Evolutionary conservation across 108 stramenopile species (phyloP), one percentile per base, ranked within the genome.

Genomic region (Cyclostephanos tholiformis): DNA sequence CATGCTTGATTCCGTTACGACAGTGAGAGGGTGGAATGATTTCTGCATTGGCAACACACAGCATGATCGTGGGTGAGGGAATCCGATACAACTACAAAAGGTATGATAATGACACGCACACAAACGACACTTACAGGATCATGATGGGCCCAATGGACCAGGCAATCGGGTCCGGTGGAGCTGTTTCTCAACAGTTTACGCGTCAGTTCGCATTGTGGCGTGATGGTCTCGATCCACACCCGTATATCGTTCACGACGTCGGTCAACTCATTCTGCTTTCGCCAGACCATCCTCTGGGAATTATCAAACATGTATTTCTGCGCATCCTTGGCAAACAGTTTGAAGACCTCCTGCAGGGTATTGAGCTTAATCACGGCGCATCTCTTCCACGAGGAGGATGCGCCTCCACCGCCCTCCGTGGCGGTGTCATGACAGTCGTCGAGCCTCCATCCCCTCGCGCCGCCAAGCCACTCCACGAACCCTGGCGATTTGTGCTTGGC

Each of bases 111-210:
- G 23, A 55, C 52, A 14, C 25, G n/a, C 25, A 55, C 10, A 9
- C 53, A 55, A 4, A 55, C 26, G 26, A 55, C 9, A 4, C 41
- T 65, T 26, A 46, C 25, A 22, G 64, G 64, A 44, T 65, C 44
- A 22, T 65, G 64, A 44, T 65, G 64, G 8, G 64, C 64, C 64
- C 64, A 65, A 43, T 65, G 38, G 8, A 65, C 64, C 8, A 26
- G 41, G 13, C 39, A 20, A 22, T 65, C 41, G 9, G 64, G 64
- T 19, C 64, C 64, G n/a, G 39, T 43, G 41, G 25, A 46, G 23
- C 39, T 43, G 39, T 65, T 39, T 16, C 64, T 20, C 7, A 39
- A 14, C 44, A 65, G 23, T 26, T 65, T 38, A 25, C 23, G 39
- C 26, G 44, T 43, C 64, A 65, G n/a, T 26, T 20, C 43, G 13